phyloP scores from a whole-genome alignment of 139 green algal genomes.

The Closterium sp. region DNA sequence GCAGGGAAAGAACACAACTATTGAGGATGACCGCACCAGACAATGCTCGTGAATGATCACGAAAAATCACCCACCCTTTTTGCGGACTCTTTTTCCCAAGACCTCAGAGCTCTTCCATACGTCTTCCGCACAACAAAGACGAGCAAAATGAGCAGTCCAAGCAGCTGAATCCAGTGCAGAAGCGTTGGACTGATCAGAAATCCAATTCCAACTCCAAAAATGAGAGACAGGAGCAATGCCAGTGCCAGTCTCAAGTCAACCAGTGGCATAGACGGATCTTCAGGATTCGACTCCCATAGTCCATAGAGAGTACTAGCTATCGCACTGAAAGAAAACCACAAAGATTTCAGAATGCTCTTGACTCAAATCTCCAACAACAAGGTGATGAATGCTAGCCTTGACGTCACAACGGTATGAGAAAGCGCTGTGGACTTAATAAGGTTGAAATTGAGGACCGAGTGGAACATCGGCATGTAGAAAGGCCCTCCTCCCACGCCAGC shows the following conservation, averaged over 20 bases:
- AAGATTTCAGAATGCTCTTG: background rate
- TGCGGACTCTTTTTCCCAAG: background rate
- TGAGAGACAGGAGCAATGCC: conserved; percentile 23
- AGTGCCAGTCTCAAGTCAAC: conserved; percentile 30
- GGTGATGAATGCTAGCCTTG: background rate
- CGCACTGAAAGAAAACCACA: background rate
- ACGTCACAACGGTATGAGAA: conserved; percentile 24
- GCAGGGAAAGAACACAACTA: too few species aligned
- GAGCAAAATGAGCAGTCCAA: conserved; percentile 19
- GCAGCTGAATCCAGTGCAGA: conserved; percentile 27
- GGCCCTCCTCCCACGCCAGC: conserved; percentile 25
- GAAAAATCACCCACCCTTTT: background rate
- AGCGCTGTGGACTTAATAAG: conserved; percentile 14
- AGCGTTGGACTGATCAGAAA: conserved; percentile 24
- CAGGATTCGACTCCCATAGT: conserved; percentile 8
- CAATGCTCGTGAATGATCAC: too few species aligned
- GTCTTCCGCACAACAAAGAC: conserved; percentile 32
- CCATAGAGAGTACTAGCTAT: conserved; percentile 32
- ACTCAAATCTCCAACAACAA: too few species aligned
- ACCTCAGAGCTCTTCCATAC: background rate
- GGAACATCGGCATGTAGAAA: conserved; percentile 37
- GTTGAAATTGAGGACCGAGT: conserved; percentile 27
- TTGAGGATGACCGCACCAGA: too few species aligned
- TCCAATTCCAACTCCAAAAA: conserved; percentile 21
- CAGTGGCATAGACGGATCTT: background rate